Evolutionary conservation across 164 flowering plant species (phyloP), one percentile per base, ranked within the genome.

Genomic region (Vitis cinerea): DNA sequence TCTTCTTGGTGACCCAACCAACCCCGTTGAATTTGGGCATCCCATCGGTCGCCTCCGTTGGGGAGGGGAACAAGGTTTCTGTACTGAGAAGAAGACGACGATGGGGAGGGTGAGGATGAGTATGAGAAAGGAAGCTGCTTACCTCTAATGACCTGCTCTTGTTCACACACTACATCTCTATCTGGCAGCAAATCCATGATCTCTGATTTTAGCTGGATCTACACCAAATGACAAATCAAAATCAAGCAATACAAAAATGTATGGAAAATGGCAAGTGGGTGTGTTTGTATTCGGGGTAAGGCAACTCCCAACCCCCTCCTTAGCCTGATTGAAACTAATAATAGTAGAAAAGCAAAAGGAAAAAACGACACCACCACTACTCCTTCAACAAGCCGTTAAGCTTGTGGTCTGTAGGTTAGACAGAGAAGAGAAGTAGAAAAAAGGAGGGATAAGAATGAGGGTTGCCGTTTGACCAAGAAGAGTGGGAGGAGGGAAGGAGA

Each of bases 381-480:
- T 37, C 7, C 44, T 37, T 37, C 44, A 37, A 37, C 44, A 37
- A 37, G 44, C 6, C 4, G 44, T 37, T 37, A 37, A 37, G 44
- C 44, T 37, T 37, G 44, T 37, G 4, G 27, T 23, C 27, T 23
- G 27, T 1, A 47, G 29, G 8, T 58, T 8, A 23, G 57, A 52
- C 50, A 53, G 52, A 15, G 8, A 31, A 52, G 23, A 16, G 61
- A 63, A 63, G 44, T 30, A 31, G 27, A 48, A 27, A 37, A 37
- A 37, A 37, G 44, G 5, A 37, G 44, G 54, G 16, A 67, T 31
- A 53, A 73, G 37, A 66, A 66, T 68, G 69, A 64, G 8, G 76
- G 80, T 71, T 67, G 80, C 66, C 69, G 55, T 74, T 74, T 76
- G 82, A 76, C 76, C 66, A 60, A 50, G 52, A 68, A 53, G 58